Base-by-base conservation (phyloP, 768 basidiomycete genomes). In the Sarcodon sp. region DNA sequence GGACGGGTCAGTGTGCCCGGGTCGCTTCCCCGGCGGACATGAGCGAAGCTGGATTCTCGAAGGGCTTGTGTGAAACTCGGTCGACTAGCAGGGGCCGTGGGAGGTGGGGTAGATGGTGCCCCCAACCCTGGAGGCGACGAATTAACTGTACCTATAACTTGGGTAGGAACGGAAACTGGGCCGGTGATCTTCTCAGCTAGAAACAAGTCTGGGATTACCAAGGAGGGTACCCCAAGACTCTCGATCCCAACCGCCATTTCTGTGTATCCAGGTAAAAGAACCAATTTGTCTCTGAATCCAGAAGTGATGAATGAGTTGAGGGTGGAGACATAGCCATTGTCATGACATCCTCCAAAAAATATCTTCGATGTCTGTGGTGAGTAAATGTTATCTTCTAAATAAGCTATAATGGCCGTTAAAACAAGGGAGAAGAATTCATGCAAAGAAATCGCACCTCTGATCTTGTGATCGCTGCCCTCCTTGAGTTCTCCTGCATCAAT, bases 381-480 rank as follows among this genome's bases (percentile, higher is more conserved):
- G 63, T 79, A 58, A 48, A 61, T 58, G 55, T 66, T 64, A 54
- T 64, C 60, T 54, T 64, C 62, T 46, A 72, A 64, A 53, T 63
- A 62, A 50, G 67, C 71, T 73, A 21, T 12, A 11, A 27, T 31
- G 18, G 15, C 47, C 47, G 32, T 31, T 27, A 44, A 16, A 31
- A 13, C 21, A 4, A 44, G 2, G 4, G 13, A 12, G 2, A n/a
- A 8, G 35, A 37, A 39, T 34, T 39, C 18, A 7, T 31, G 43
- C 34, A 39, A 48, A n/a, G 46, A 46, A 35, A 8, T 39, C 59
- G 44, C 53, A 82, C 84, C 79, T 70, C 81, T 83, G 59, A 86
- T 75, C 64, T 86, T 86, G 39, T 77, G 72, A 60, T 86, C 83
- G 31, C 80, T 83, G 3, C 77, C 80, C 67, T 86, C 83, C 64